Conservation (phyloP, 345 rosid genomes). For the Pistacia vera region DNA sequence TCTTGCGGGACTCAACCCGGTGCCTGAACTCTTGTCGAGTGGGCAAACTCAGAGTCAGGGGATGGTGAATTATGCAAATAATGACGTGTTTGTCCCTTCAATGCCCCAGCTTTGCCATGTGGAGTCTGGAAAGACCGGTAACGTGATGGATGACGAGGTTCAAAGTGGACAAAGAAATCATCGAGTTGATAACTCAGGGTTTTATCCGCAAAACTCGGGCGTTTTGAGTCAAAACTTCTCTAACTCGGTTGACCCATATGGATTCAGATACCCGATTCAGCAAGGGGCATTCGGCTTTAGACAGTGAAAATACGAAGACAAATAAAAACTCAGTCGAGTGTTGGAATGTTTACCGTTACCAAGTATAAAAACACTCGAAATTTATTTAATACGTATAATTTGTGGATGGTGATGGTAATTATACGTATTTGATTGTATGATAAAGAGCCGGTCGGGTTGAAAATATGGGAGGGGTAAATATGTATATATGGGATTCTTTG, state of each 20-base stretch:
- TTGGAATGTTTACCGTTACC: too few relatives aligned
- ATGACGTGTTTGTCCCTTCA: slow-evolving; percentile 38
- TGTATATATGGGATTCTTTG: slow-evolving; percentile 46
- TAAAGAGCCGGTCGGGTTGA: not conserved
- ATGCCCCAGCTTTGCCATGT: slow-evolving; percentile 30
- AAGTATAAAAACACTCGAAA: too few relatives aligned
- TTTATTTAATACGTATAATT: not conserved
- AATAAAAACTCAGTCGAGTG: not conserved
- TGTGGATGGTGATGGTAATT: not conserved
- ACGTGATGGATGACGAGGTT: slow-evolving; percentile 58
- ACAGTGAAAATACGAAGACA: slow-evolving; percentile 11
- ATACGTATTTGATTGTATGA: too few relatives aligned
- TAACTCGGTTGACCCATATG: slow-evolving; percentile 54
- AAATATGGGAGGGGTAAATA: slow-evolving; percentile 10
- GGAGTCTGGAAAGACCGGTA: slow-evolving; percentile 19
- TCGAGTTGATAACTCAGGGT: slow-evolving; percentile 30
- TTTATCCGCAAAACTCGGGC: slow-evolving; percentile 34
- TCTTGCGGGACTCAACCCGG: slow-evolving; percentile 53
- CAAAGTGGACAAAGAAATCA: slow-evolving; percentile 62
- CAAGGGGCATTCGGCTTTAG: slow-evolving; percentile 54
- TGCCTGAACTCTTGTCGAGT: slow-evolving; percentile 39
- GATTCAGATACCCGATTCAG: slow-evolving; percentile 56
- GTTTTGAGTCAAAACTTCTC: slow-evolving; percentile 38
- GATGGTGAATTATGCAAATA: slow-evolving; percentile 29
- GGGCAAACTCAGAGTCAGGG: slow-evolving; percentile 38